Evolutionary conservation across 2,329 filamentous ascomycete genomes (phyloP).

Genomic region (Drechslerella coelobrocha): DNA sequence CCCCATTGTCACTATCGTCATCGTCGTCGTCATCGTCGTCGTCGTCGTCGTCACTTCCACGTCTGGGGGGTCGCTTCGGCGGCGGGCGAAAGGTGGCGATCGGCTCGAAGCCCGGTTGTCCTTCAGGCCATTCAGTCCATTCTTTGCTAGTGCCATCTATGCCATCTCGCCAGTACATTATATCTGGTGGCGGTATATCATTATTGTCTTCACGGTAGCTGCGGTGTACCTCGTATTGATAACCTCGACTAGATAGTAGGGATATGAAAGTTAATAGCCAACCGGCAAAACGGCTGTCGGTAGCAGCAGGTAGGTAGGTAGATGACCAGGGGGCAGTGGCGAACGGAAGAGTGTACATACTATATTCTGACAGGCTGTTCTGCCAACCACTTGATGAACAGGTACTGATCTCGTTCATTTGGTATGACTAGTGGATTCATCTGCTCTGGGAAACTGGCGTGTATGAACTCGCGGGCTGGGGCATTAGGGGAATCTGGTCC

Average conservation of each 20-base stretch:
- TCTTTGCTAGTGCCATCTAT: conserved; percentile 26
- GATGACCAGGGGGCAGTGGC: not conserved
- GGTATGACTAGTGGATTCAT: conserved; percentile 34
- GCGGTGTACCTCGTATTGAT: conserved; percentile 42
- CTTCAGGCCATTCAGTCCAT: conserved; percentile 43
- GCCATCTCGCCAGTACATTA: conserved; percentile 42
- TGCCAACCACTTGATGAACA: conserved; percentile 48
- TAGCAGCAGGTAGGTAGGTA: conserved; percentile 8
- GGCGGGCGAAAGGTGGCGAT: conserved; percentile 38
- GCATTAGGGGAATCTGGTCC: not conserved
- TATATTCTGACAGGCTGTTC: conserved; percentile 33
- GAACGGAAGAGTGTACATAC: conserved; percentile 11
- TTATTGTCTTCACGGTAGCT: conserved; percentile 43
- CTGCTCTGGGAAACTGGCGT: conserved; percentile 16
- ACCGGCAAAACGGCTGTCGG: no score
- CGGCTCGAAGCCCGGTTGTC: conserved; percentile 21
- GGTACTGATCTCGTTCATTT: conserved; percentile 41
- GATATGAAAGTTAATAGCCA: no score
- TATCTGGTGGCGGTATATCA: conserved; percentile 15
- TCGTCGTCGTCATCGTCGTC: not conserved
- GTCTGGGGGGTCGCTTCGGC: conserved; percentile 5
- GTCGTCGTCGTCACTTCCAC: conserved; percentile 8
- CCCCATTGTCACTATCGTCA: conserved; percentile 3
- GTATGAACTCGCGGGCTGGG: conserved; percentile 10
- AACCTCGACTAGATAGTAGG: conserved; percentile 22